Evolutionary conservation across 108 stramenopile species (phyloP).

Genomic region (Schizochytrium sp.): DNA sequence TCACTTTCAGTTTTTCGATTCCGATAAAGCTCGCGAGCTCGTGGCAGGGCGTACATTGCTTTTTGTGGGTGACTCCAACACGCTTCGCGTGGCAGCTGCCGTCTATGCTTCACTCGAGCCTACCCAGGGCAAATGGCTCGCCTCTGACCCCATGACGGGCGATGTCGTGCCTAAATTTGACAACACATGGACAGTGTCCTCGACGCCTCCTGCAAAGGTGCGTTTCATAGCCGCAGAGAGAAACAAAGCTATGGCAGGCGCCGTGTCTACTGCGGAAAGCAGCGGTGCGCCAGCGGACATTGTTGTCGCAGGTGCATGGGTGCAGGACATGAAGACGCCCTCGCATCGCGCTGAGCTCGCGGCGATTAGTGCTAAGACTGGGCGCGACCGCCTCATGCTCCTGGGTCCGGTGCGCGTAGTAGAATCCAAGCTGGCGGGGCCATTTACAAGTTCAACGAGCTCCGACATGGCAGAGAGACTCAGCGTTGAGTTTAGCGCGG

Average conservation of each 20-base stretch:
- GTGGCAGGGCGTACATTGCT: background rate
- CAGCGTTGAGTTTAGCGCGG: too few species aligned
- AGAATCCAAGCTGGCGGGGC: background rate
- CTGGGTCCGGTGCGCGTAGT: background rate
- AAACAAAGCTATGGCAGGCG: too few species aligned
- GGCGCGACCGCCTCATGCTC: background rate
- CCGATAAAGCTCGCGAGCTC: background rate
- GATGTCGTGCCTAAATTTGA: background rate
- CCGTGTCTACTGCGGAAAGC: too few species aligned
- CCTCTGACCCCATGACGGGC: background rate
- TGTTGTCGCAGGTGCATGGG: background rate
- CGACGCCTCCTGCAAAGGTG: background rate
- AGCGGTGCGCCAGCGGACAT: background rate
- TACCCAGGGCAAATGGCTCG: background rate
- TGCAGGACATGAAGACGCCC: background rate
- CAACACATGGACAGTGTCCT: background rate
- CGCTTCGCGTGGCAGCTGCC: background rate
- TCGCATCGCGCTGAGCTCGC: background rate
- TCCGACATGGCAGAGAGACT: too few species aligned
- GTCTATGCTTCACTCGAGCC: background rate
- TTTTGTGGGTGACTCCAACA: conserved; percentile 1
- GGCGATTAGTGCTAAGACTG: background rate
- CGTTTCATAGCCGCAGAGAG: background rate
- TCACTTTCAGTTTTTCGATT: background rate
- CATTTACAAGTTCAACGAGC: background rate